Evolutionary conservation across 768 basidiomycete species (phyloP).

Genomic region (Lepiota venenata): DNA sequence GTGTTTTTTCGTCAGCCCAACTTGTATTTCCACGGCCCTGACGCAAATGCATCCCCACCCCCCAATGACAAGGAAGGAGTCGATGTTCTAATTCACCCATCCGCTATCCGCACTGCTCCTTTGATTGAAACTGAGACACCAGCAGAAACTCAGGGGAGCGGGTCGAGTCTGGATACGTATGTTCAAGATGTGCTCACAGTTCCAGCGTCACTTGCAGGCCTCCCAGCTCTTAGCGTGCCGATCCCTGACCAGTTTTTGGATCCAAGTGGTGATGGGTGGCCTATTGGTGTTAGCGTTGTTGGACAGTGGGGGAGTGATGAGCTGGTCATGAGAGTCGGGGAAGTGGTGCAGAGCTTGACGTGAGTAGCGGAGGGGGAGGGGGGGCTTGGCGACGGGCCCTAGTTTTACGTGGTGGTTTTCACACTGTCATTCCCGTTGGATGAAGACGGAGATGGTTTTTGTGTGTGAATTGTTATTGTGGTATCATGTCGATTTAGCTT

Average conservation of each 20-base stretch:
- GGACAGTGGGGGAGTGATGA: conserved; percentile 86
- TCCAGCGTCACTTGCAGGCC: conserved; percentile 85
- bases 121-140: conserved; percentile 27
- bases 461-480: too few relatives aligned
- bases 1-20: conserved; percentile 62
- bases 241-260: conserved; percentile 24
- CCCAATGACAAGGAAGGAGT: conserved; percentile 34
- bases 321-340: conserved; percentile 52
- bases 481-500: too few relatives aligned
- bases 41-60: not conserved
- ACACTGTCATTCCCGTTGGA: too few relatives aligned
- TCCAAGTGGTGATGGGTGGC: conserved; percentile 60
- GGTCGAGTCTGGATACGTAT: conserved; percentile 51
- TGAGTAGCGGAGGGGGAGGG: not conserved
- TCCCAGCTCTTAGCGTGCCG: conserved; percentile 82
- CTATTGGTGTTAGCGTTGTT: conserved; percentile 77
- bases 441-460: too few relatives aligned
- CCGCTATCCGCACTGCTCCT: conserved; percentile 85
- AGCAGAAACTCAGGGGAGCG: conserved; percentile 6
- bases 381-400: too few relatives aligned
- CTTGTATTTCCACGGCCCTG: conserved; percentile 29
- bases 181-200: conserved; percentile 92
- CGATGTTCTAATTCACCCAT: conserved; percentile 84
- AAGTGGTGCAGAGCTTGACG: conserved; percentile 18
- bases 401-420: too few relatives aligned